These are phyloP conservation scores for Lactarius evosmus DNA, from an alignment of 768 basidiomycete genomes.

Conservation along the genomic window DNA sequence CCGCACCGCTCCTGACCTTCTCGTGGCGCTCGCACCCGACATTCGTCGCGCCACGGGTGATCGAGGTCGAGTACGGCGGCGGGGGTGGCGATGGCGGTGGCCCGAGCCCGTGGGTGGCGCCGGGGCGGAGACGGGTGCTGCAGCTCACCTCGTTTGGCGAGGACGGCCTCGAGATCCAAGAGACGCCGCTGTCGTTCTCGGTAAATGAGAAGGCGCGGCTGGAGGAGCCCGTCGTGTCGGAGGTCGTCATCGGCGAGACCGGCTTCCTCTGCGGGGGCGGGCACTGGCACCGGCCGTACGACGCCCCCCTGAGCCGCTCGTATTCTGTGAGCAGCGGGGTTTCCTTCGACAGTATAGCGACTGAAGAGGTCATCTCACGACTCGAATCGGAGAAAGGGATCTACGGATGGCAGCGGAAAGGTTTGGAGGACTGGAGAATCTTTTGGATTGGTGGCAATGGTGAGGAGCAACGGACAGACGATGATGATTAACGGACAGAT, in stretches of 20 bases:
- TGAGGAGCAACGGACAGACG: slow-evolving; percentile 34
- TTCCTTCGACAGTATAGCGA: slow-evolving; percentile 52
- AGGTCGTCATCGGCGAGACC: slow-evolving; percentile 60
- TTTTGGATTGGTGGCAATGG: slow-evolving; percentile 74
- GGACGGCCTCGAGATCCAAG: slow-evolving; percentile 71
- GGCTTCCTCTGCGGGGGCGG: slow-evolving; percentile 56
- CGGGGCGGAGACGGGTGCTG: slow-evolving; percentile 42
- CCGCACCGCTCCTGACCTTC: slow-evolving; percentile 52
- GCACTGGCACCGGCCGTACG: slow-evolving; percentile 44
- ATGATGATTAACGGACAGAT: slow-evolving; percentile 32
- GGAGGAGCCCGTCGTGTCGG: slow-evolving; percentile 49
- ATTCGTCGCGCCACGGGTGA: slow-evolving; percentile 52
- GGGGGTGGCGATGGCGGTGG: neutral
- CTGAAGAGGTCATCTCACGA: slow-evolving; percentile 47
- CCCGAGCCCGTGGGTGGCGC: neutral
- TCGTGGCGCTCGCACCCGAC: slow-evolving; percentile 59
- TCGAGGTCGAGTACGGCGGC: slow-evolving; percentile 24
- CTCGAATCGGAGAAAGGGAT: slow-evolving; percentile 59
- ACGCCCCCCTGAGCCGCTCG: slow-evolving; percentile 42
- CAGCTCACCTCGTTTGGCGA: slow-evolving; percentile 71
- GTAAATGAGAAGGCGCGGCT: slow-evolving; percentile 47
- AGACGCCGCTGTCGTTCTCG: slow-evolving; percentile 50
- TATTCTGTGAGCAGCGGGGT: slow-evolving; percentile 42
- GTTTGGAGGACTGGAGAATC: slow-evolving; percentile 70
- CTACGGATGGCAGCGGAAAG: slow-evolving; percentile 78